A percentile compares a stretch with the other conserved stretches of the same genome.
Conservation (phyloP, 1,139 yeast species). For the Kodamaea arcana region DNA sequence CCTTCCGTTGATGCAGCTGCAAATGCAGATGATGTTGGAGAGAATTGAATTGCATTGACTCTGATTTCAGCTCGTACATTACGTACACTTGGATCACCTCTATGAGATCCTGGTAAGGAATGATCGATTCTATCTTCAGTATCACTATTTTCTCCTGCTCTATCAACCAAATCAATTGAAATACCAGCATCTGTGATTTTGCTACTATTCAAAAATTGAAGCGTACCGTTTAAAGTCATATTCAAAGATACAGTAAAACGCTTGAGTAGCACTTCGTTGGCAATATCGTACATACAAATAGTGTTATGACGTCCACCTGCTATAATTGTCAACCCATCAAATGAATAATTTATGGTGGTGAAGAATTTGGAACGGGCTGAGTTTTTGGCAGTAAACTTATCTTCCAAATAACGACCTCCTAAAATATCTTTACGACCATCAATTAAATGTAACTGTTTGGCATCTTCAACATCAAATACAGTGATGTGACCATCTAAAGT, state of each 20-base stretch:
- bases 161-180: slow-evolving; percentile 74
- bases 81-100: slow-evolving; percentile 85
- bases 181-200: slow-evolving; percentile 83
- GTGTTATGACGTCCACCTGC: slow-evolving; percentile 95
- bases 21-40: slow-evolving; percentile 89
- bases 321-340: slow-evolving; percentile 81
- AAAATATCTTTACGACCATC: slow-evolving; percentile 85
- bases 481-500: slow-evolving; percentile 86
- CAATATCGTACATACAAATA: slow-evolving; percentile 84
- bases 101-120: slow-evolving; percentile 80
- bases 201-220: slow-evolving; percentile 70
- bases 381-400: slow-evolving; percentile 75
- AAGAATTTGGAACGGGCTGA: slow-evolving; percentile 82
- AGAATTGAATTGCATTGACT: slow-evolving; percentile 71
- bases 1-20: slow-evolving; percentile 98
- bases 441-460: slow-evolving; percentile 74
- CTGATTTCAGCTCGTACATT: slow-evolving; percentile 75
- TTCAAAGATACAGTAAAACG: slow-evolving; percentile 83
- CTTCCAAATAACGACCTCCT: slow-evolving; percentile 82
- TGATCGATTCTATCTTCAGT: slow-evolving; percentile 75
- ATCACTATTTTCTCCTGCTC: slow-evolving; percentile 83
- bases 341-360: slow-evolving; percentile 76
- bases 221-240: slow-evolving; percentile 89
- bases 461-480: slow-evolving; percentile 78
- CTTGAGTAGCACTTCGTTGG: slow-evolving; percentile 78